Evolutionary conservation across 1,139 yeast species (phyloP).

Genomic region (Candida neerlandica): DNA sequence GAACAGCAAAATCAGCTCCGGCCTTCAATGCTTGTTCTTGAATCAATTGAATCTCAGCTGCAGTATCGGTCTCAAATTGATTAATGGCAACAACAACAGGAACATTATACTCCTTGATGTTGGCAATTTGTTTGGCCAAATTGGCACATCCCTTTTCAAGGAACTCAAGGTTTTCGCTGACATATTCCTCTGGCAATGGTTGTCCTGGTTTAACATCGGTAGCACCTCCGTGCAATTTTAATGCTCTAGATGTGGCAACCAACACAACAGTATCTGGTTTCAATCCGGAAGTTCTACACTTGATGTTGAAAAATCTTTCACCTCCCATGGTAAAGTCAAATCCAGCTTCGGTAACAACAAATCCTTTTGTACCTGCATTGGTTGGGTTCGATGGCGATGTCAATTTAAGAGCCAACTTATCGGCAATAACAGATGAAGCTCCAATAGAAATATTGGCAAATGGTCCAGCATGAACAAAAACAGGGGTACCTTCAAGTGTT

Average conservation of each 20-base stretch:
- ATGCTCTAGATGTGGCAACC: constrained; percentile 96
- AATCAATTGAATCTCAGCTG: constrained; percentile 68
- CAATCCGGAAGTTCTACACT: constrained; percentile 91
- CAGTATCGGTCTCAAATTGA: constrained; percentile 80
- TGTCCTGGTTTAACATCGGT: constrained; percentile 97
- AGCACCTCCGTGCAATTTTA: constrained; percentile 98
- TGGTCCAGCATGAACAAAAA: constrained; percentile 97
- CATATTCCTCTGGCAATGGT: constrained; percentile 83
- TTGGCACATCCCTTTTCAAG: constrained; percentile 85
- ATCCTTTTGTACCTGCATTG: constrained; percentile 84
- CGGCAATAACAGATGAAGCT: constrained; percentile 93
- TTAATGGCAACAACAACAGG: constrained; percentile 97
- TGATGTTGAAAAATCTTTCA: constrained; percentile 94
- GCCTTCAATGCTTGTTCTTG: constrained; percentile 83
- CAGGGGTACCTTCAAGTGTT: constrained; percentile 97
- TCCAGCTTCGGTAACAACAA: constrained; percentile 96
- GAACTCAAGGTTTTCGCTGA: constrained; percentile 82
- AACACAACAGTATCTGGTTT: constrained; percentile 91
- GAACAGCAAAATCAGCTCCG: constrained; percentile 95
- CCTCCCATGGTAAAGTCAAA: constrained; percentile 99
- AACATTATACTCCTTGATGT: constrained; percentile 83
- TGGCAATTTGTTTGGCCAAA: constrained; percentile 86
- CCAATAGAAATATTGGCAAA: constrained; percentile 98
- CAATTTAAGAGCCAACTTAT: constrained; percentile 90
- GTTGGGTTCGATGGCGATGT: constrained; percentile 51